Percentiles rank a stretch among this genome's conserved stretches.
phyloP scores from a whole-genome alignment of 2,329 filamentous ascomycete genomes.

The Metarhizium brunneum region DNA sequence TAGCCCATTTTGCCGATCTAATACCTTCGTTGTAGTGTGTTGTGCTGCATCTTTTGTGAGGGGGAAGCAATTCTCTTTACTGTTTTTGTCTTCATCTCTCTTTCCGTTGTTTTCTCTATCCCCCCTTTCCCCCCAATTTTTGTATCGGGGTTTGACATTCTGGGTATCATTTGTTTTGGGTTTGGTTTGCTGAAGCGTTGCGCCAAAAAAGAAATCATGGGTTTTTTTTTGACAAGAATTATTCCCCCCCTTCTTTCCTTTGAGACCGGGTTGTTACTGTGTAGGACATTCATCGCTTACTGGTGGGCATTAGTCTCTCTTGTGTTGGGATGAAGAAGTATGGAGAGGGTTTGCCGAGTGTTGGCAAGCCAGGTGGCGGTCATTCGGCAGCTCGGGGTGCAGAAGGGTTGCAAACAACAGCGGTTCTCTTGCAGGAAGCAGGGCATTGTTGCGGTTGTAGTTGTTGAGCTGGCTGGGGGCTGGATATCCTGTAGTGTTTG shows the following conservation, averaged over 20 bases:
- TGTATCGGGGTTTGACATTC: neutral
- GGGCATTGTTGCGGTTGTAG: neutral
- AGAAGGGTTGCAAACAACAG: neutral
- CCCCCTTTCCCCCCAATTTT: neutral
- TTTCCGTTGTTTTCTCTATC: neutral
- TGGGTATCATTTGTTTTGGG: slow-evolving; percentile 1
- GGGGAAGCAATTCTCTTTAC: slow-evolving; percentile 5
- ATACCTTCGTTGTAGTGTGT: slow-evolving; percentile 16
- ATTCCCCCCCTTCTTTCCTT: neutral
- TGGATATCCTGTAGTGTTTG: neutral
- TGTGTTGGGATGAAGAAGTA: neutral
- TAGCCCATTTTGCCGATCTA: slow-evolving; percentile 17
- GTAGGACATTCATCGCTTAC: neutral
- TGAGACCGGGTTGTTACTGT: neutral
- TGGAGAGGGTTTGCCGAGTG: neutral
- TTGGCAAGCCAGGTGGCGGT: neutral
- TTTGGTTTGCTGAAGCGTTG: slow-evolving; percentile 2
- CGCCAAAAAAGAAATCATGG: slow-evolving; percentile 3
- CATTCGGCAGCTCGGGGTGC: neutral
- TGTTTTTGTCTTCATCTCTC: neutral
- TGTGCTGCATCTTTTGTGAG: neutral
- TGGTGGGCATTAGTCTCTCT: neutral
- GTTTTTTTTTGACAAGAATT: neutral
- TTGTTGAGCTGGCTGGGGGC: neutral
- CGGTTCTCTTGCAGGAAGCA: neutral